These are phyloP conservation scores for Roridomyces roridus DNA, from an alignment of 768 basidiomycete species.

Conservation along the genomic window DNA sequence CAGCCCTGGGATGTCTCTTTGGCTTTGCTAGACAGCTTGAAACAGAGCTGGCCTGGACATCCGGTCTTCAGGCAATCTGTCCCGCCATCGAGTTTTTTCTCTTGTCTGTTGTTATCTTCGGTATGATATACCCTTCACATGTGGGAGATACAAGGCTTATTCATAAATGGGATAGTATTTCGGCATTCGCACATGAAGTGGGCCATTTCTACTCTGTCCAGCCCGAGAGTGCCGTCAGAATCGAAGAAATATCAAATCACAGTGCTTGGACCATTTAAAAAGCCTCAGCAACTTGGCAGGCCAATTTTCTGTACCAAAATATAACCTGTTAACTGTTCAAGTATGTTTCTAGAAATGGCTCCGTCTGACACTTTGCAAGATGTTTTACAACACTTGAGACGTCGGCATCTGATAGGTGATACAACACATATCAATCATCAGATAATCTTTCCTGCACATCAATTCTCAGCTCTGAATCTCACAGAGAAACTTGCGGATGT, in stretches of 20 bases:
- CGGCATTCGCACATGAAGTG: too few species aligned
- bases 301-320: too few species aligned
- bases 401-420: neutral
- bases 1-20: too few species aligned
- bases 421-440: neutral
- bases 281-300: neutral
- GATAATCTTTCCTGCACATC: conserved; percentile 1
- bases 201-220: too few species aligned
- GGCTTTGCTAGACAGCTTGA: too few species aligned
- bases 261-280: neutral
- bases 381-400: conserved; percentile 1
- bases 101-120: too few species aligned
- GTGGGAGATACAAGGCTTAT: too few species aligned
- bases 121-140: too few species aligned
- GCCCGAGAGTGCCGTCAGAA: neutral
- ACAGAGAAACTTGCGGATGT: conserved; percentile 1
- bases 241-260: conserved; percentile 7
- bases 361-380: neutral
- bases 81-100: too few species aligned
- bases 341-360: neutral
- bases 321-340: neutral
- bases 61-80: too few species aligned
- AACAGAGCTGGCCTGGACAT: too few species aligned
- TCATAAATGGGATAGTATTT: too few species aligned
- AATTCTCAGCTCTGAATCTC: neutral